Evolutionary conservation across 2,329 filamentous ascomycete genomes (phyloP).

Genomic region (Teratosphaeria zuluensis): DNA sequence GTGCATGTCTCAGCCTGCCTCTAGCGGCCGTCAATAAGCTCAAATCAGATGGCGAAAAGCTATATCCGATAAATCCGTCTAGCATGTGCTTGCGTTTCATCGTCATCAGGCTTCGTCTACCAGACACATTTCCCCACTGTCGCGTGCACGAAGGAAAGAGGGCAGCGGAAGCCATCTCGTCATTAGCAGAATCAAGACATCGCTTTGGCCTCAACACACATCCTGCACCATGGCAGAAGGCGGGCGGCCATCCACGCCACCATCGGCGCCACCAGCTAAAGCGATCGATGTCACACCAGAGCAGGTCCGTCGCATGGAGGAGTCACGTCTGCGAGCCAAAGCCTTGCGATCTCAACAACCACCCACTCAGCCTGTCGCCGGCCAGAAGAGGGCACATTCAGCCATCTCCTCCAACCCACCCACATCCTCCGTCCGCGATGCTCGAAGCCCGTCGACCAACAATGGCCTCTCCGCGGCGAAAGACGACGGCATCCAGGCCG

Average conservation of each 20-base stretch:
- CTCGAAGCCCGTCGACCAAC: constrained; percentile 34
- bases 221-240: constrained; percentile 21
- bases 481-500: constrained; percentile 56
- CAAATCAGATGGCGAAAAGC: background rate
- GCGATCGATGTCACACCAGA: constrained; percentile 47
- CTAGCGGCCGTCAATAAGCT: background rate
- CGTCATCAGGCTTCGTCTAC: background rate
- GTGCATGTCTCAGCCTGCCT: background rate
- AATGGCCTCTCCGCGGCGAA: constrained; percentile 25
- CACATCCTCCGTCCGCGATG: constrained; percentile 55
- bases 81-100: background rate
- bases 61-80: background rate
- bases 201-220: background rate
- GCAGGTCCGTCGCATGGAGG: constrained; percentile 58
- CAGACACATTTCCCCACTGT: background rate
- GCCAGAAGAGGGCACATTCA: constrained; percentile 63
- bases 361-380: constrained; percentile 44
- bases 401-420: constrained; percentile 42
- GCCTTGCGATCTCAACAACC: constrained; percentile 67
- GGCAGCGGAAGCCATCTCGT: too few relatives aligned
- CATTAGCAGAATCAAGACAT: too few relatives aligned
- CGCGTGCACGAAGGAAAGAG: background rate
- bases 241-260: constrained; percentile 40
- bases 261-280: constrained; percentile 29
- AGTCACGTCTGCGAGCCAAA: constrained; percentile 80